phyloP scores from a whole-genome alignment of 352 stramenopile genomes.

The Globisporangium heterothallicum region DNA sequence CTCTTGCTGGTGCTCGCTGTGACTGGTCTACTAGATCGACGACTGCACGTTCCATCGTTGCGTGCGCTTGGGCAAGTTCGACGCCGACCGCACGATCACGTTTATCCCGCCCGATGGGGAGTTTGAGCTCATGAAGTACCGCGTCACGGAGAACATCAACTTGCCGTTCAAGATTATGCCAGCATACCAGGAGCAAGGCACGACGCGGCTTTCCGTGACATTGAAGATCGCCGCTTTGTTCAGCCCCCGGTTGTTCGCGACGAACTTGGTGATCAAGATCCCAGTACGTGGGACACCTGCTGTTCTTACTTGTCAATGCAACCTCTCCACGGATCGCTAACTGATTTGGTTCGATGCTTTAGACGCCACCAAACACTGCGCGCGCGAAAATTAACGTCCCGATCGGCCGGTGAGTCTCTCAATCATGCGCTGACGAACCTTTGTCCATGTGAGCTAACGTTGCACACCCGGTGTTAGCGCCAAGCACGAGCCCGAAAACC shows the following conservation, averaged over 20 bases:
- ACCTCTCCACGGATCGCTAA: background rate
- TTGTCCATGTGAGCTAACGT: no score
- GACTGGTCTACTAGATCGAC: slow-evolving; percentile 96
- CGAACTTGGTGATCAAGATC: slow-evolving; percentile 96
- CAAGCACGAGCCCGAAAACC: slow-evolving; percentile 97
- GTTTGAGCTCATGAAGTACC: slow-evolving; percentile 99
- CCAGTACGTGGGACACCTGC: slow-evolving; percentile 33
- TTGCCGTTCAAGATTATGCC: slow-evolving; percentile 98
- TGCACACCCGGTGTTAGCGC: slow-evolving; percentile 47
- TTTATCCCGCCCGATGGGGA: slow-evolving; percentile 98
- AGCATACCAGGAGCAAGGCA: slow-evolving; percentile 93
- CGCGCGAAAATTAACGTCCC: slow-evolving; percentile 94
- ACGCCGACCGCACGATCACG: slow-evolving; percentile 95
- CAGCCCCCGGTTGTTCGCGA: slow-evolving; percentile 94
- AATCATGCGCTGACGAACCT: background rate
- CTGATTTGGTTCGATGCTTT: background rate
- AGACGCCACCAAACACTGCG: slow-evolving; percentile 94
- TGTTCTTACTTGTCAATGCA: background rate
- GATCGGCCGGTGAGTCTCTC: slow-evolving; percentile 66
- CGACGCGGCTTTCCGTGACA: slow-evolving; percentile 69
- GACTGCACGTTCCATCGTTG: slow-evolving; percentile 99
- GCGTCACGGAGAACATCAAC: slow-evolving; percentile 97
- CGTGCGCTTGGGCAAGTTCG: slow-evolving; percentile 97
- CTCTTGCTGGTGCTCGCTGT: slow-evolving; percentile 34
- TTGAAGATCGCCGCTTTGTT: slow-evolving; percentile 93